Base-by-base conservation (phyloP, 768 basidiomycete genomes). In the Fistulinella prunicolor region DNA sequence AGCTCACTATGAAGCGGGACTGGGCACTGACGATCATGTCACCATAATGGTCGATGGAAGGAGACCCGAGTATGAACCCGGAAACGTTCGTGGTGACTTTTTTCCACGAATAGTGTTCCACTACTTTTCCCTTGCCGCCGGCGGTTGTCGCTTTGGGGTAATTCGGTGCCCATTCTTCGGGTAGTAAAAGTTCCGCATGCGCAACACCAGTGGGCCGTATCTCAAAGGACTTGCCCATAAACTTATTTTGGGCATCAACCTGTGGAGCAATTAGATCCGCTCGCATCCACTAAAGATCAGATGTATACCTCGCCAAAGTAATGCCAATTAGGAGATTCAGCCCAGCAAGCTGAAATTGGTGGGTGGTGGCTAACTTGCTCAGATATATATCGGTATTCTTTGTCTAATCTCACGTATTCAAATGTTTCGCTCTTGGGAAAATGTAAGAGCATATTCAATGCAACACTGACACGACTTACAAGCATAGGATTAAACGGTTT, bases 301-400 rank as follows among this genome's bases (percentile, higher is more conserved):
- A 9, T 0, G 2, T 68, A 12, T 56, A 84, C 86, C 73, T 92
- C 89, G 59, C 94, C 93, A 53, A 79, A 96, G 66, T 96, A 98
- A 49, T 83, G 80, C 93, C 93, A 98, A 34, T 71, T 69, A 0
- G 90, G 89, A 0, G 89, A 84, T 67, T 98, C 94, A 1, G 88
- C 89, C 83, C 89, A 95, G 65, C 94, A 97, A 8, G 94, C 94
- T 4, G 91, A 93, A 42, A 97, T 93, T 0, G 94, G 94, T 6
- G 95, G 95, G 67, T 97, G 95, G 67, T 97, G 94, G 61, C 87
- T 93, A 52, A 98, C 95, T 77, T 98, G 94, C 63, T 99, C 95
- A 1, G 91, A 93, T 29, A 95, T 70, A 62, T 97, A 99, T 28
- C 92, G 81, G 64, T 94, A 98, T 64, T 89, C 79, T 62, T 86